A percentile compares a stretch with the other conserved stretches of the same genome.
phyloP scores from a whole-genome alignment of 2,329 filamentous ascomycete species.

The Sporothrix mexicana region DNA sequence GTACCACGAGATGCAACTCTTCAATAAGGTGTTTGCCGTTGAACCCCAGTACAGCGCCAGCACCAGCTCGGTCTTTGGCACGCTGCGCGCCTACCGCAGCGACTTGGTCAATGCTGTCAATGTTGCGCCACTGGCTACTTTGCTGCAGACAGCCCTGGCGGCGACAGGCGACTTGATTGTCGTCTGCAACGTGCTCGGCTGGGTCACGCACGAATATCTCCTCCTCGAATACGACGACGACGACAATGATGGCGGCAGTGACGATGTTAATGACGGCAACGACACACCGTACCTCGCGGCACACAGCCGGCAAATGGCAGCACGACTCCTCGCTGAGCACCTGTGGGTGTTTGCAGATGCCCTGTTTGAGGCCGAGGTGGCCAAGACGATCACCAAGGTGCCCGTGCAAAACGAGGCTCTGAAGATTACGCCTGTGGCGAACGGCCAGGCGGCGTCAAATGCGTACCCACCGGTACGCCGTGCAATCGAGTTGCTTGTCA shows the following conservation, averaged over 20 bases:
- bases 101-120: slow-evolving; percentile 61
- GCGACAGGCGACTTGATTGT: slow-evolving; percentile 55
- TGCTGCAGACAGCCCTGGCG: slow-evolving; percentile 57
- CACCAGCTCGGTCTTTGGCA: slow-evolving; percentile 57
- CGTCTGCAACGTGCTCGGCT: slow-evolving; percentile 62
- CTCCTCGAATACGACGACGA: slow-evolving; percentile 63
- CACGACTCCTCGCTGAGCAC: slow-evolving; percentile 61
- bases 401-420: slow-evolving; percentile 55
- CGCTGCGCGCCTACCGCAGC: slow-evolving; percentile 57
- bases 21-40: slow-evolving; percentile 61
- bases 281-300: slow-evolving; percentile 53
- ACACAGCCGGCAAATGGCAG: slow-evolving; percentile 63
- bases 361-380: slow-evolving; percentile 61
- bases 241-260: slow-evolving; percentile 42
- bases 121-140: slow-evolving; percentile 57
- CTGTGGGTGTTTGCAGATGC: slow-evolving; percentile 63
- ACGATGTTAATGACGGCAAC: not conserved
- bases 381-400: slow-evolving; percentile 59
- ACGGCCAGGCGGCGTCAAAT: slow-evolving; percentile 57
- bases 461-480: slow-evolving; percentile 64
- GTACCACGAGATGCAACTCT: slow-evolving; percentile 60
- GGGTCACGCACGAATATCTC: slow-evolving; percentile 64
- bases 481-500: slow-evolving; percentile 62
- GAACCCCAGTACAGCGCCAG: slow-evolving; percentile 60
- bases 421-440: slow-evolving; percentile 57